Evolutionary conservation across 2,329 filamentous ascomycete genomes (phyloP), one percentile per base, ranked within the genome.

Genomic region (Sporothrix variecibatus): DNA sequence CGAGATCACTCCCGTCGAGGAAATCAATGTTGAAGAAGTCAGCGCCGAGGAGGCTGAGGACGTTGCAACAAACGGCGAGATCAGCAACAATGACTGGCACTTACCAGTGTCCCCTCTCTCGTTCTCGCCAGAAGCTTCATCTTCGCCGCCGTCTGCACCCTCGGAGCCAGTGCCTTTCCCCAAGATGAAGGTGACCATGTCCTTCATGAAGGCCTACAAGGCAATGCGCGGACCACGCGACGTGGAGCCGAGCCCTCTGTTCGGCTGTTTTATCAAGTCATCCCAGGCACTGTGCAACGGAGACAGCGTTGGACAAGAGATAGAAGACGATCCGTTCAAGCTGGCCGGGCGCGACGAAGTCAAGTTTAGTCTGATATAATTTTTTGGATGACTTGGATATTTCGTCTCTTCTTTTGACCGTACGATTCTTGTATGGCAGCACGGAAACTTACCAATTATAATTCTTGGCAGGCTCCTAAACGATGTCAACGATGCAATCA

Each of bases 211-310:
- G 69, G 80, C 81, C 0, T 83, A 83, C 73, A 77, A 76, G 9
- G 78, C 80, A 17, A 81, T 83, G 80, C 79, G 79, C 23, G 81
- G 81, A 1, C 78, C 80, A 7, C 74, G 77, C 15, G 75, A 71
- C 26, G 67, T 75, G 15, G 75, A 77, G 7, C 75, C 76, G 0
- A 79, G 80, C 26, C 78, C 81, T 1, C 72, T 82, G 20, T 79
- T 80, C 53, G 75, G 28, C n/a, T 74, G 75, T 17, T 46, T 76
- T 12, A 12, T 6, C 34, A 71, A 26, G 15, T 7, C 34, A 7
- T 4, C 26, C 2, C 26, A 53, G 3, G 9, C 15, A 12, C 15
- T 17, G 73, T 9, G 80, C 78, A 80, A 78, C 78, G 65, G 31
- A 53, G 58, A 51, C 26, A 17, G 17, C 12, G 11, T 28, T 1